Evolutionary conservation across 176 grass and related monocot genomes (phyloP), one percentile per base, ranked within the genome.

Genomic region (Puya raimondii): DNA sequence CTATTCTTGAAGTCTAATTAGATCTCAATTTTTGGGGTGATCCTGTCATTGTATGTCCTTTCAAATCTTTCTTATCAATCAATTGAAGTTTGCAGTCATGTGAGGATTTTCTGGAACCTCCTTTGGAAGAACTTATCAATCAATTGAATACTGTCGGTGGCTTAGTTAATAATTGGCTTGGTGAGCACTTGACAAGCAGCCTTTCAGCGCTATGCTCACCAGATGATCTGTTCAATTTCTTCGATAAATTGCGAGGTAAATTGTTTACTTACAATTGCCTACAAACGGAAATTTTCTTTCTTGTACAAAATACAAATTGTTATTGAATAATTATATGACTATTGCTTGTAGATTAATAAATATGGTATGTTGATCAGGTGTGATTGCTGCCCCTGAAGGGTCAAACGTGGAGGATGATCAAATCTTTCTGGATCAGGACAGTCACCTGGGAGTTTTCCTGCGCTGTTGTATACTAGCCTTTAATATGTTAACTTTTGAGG

Each of bases 391-490:
- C 57, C 80, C 80, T 14, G 89, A 93, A 23, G 82, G 81, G 65
- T 74, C 72, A 27, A 74, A 64, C 51, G 72, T 83, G 63, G 89
- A 88, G 22, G 87, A 87, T 2, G 75, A 86, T 73, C 84, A 81
- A 51, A 78, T 84, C 49, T 72, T 85, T 54, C 72, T 97, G 57
- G 94, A 92, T 79, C 86, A 89, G 53, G 90, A 87, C 73, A 92
- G 94, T 21, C 94, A 90, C 57, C 87, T 92, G 65, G 94, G 94
- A 58, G 66, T 99, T 65, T 99, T 88, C 70, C 71, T 93, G 66
- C 86, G 94, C 58, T 97, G 84, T 82, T 97, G 94, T 61, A 86
- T 90, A 79, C 84, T 99, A 63, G 74, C 84, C 47, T 99, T 99
- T 70, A 88, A 86, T 81, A 81, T 85, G 54, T 82, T 92, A 75